These are phyloP conservation scores for Aspergillus bertholletiae DNA, from an alignment of 495 filamentous ascomycete species.

Conservation along the genomic window DNA sequence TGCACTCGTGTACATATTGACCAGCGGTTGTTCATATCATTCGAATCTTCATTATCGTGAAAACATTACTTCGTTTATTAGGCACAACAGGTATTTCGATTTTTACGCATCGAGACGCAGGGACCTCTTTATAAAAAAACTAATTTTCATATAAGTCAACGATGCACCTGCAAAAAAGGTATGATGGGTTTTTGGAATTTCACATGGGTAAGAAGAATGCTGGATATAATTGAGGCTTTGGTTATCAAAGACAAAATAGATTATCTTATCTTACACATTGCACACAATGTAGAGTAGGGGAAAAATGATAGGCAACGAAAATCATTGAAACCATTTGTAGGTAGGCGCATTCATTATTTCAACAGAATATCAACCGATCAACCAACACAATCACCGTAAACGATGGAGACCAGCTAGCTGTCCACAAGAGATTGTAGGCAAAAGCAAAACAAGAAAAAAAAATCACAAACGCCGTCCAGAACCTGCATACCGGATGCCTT, in stretches of 20 bases:
- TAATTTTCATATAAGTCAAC: too few relatives aligned
- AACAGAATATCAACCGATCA: neutral
- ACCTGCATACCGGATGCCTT: slow-evolving; percentile 16
- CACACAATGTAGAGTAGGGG: neutral
- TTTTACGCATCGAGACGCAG: too few relatives aligned
- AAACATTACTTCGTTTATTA: too few relatives aligned
- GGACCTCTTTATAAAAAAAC: too few relatives aligned
- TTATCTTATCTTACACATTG: neutral
- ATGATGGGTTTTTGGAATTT: too few relatives aligned
- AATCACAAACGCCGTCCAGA: slow-evolving; percentile 12
- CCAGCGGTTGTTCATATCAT: neutral
- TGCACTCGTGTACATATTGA: slow-evolving; percentile 1
- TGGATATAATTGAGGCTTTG: too few relatives aligned
- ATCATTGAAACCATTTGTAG: neutral
- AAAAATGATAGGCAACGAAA: neutral
- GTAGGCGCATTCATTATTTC: neutral
- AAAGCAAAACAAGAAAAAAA: neutral
- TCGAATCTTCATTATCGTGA: too few relatives aligned
- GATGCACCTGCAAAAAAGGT: too few relatives aligned
- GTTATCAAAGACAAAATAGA: neutral
- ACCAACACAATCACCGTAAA: slow-evolving; percentile 1
- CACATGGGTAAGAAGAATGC: too few relatives aligned
- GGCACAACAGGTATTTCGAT: too few relatives aligned
- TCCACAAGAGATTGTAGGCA: neutral
- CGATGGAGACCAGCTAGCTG: neutral